These are phyloP conservation scores for Alternaria viburni DNA, from an alignment of 2,329 filamentous ascomycete species.

Conservation along the genomic window DNA sequence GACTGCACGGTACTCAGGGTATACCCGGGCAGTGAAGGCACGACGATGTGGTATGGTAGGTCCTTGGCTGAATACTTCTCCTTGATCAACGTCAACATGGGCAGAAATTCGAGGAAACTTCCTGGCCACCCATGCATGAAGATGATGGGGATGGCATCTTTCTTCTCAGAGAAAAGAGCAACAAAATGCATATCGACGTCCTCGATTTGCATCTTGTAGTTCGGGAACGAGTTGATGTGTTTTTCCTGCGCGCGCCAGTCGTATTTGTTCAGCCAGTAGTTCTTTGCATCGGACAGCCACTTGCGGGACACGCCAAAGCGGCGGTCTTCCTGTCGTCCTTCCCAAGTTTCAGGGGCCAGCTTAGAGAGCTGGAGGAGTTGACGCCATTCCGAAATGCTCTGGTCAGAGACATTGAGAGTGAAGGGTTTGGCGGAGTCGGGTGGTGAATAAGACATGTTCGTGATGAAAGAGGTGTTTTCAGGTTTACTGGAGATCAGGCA, in stretches of 20 bases:
- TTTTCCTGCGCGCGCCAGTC: constrained; percentile 48
- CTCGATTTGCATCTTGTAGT: constrained; percentile 57
- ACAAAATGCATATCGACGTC: constrained; percentile 60
- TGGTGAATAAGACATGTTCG: constrained; percentile 42
- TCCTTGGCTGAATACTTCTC: constrained; percentile 57
- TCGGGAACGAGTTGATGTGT: constrained; percentile 59
- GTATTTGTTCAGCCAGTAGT: constrained; percentile 49
- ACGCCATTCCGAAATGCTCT: constrained; percentile 43
- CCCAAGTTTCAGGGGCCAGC: constrained; percentile 40
- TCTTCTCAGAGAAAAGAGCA: constrained; percentile 61
- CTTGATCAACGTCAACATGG: constrained; percentile 55
- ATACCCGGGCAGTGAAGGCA: constrained; percentile 65
- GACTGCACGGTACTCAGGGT: constrained; percentile 58
- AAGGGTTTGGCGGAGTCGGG: constrained; percentile 41
- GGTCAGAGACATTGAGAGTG: constrained; percentile 41
- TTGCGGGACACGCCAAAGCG: constrained; percentile 39
- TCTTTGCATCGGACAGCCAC: constrained; percentile 46
- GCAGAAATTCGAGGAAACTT: constrained; percentile 64
- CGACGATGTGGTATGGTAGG: constrained; percentile 64
- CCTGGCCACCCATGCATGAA: constrained; percentile 65
- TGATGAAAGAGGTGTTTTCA: neutral
- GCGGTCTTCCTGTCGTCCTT: constrained; percentile 34
- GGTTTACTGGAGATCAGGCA: neutral
- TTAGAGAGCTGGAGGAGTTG: constrained; percentile 46
- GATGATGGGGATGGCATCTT: constrained; percentile 60